phyloP scores from a whole-genome alignment of 805 yeast species.

The Saturnispora galanensis region DNA sequence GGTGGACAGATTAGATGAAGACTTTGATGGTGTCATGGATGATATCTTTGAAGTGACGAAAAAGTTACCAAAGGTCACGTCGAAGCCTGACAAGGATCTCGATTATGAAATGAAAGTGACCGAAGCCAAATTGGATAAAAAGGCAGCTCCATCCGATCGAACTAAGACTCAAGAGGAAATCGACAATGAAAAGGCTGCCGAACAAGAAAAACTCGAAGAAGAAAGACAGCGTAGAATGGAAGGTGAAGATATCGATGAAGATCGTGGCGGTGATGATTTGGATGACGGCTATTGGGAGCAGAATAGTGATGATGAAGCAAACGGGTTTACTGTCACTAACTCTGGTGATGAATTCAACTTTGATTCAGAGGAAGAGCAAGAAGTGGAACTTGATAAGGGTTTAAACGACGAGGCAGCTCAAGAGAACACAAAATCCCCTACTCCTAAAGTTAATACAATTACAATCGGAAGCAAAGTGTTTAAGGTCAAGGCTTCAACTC shows the following conservation, averaged over 20 bases:
- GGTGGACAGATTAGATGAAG: conserved; percentile 61
- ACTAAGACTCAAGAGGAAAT: conserved; percentile 72
- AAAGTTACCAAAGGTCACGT: conserved; percentile 20
- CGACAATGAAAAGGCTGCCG: conserved; percentile 48
- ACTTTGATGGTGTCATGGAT: conserved; percentile 57
- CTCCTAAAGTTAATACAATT: conserved; percentile 17
- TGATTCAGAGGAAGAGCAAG: conserved; percentile 32
- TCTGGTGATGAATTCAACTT: conserved; percentile 30
- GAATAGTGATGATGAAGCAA: conserved; percentile 37
- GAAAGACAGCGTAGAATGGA: conserved; percentile 68
- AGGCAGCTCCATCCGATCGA: conserved; percentile 75
- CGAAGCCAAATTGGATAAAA: conserved; percentile 57
- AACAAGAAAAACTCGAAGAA: conserved; percentile 51
- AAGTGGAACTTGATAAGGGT: conserved; percentile 24
- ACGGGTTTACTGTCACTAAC: conserved; percentile 32
- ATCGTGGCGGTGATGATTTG: conserved; percentile 54
- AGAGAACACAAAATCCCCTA: conserved; percentile 12
- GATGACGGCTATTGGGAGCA: conserved; percentile 62
- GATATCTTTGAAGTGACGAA: conserved; percentile 23
- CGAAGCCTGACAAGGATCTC: conserved; percentile 30
- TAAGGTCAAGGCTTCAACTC: conserved; percentile 13
- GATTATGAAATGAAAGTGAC: conserved; percentile 60
- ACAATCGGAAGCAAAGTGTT: conserved; percentile 27
- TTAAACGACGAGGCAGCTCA: conserved; percentile 23
- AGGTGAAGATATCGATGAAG: conserved; percentile 37